phyloP scores from a whole-genome alignment of 306 rosid species.

The Neltuma alba region DNA sequence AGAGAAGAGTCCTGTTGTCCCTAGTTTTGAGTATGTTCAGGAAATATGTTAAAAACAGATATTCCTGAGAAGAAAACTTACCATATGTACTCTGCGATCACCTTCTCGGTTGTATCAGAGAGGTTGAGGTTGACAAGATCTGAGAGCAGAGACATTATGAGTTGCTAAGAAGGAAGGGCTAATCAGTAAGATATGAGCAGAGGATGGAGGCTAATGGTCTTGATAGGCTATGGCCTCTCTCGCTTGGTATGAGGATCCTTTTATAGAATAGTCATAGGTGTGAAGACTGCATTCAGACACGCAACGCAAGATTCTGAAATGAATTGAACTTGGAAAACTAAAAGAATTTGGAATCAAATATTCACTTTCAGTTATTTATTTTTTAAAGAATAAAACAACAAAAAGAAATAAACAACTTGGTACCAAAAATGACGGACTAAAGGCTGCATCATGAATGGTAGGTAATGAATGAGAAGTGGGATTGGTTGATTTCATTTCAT shows the following conservation, averaged over 20 bases:
- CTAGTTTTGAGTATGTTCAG: not conserved
- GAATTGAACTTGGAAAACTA: not conserved
- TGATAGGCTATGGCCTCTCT: not conserved
- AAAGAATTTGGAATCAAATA: not conserved
- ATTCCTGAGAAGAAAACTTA: slow-evolving; percentile 34
- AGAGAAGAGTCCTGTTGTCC: slow-evolving; percentile 35
- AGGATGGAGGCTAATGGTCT: not conserved
- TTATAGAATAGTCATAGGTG: slow-evolving; percentile 6
- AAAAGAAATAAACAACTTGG: not conserved
- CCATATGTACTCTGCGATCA: slow-evolving; percentile 80
- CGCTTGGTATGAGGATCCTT: not conserved
- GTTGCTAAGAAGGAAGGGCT: not conserved
- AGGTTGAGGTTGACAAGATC: slow-evolving; percentile 63
- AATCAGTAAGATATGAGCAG: not conserved
- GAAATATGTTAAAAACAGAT: not conserved
- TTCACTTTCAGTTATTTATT: not conserved
- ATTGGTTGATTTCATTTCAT: not conserved
- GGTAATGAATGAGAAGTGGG: not conserved
- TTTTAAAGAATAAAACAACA: not conserved
- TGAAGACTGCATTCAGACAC: not conserved
- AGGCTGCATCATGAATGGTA: not conserved
- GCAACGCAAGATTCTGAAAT: not conserved
- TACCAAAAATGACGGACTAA: not conserved
- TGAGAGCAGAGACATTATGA: slow-evolving; percentile 45
- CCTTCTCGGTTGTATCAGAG: slow-evolving; percentile 46